Evolutionary conservation across 1,139 yeast genomes (phyloP).

Genomic region (Kodamaea sp.): DNA sequence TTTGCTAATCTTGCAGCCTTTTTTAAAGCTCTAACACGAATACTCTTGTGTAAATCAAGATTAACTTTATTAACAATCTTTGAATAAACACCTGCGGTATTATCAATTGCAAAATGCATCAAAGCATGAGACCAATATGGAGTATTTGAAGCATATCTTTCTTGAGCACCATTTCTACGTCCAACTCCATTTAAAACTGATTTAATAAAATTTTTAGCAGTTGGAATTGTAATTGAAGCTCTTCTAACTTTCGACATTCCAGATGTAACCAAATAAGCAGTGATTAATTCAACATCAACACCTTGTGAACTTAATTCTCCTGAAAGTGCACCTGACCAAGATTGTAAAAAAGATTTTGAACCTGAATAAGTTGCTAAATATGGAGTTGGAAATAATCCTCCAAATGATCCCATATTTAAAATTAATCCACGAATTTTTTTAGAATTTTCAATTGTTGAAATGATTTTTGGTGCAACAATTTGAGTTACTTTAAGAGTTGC

Average conservation of each 20-base stretch:
- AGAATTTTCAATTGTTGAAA: conserved; percentile 44
- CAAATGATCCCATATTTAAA: conserved; percentile 94
- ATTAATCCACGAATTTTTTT: conserved; percentile 61
- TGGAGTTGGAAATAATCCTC: conserved; percentile 92
- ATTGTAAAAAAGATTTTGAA: conserved; percentile 89
- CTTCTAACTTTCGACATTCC: conserved; percentile 93
- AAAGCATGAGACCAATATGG: conserved; percentile 96
- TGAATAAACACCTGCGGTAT: conserved; percentile 78
- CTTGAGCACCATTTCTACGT: conserved; percentile 89
- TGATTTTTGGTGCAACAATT: conserved; percentile 63
- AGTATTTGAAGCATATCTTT: conserved; percentile 77
- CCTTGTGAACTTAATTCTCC: conserved; percentile 69
- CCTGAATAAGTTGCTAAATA: conserved; percentile 92
- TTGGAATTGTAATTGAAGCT: conserved; percentile 73
- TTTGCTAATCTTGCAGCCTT: conserved; percentile 55
- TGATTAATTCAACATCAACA: conserved; percentile 79
- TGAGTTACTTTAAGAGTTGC: conserved; percentile 86
- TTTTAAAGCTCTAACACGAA: conserved; percentile 77
- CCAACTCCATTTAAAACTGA: conserved; percentile 69
- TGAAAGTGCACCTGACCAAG: conserved; percentile 89
- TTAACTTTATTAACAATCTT: conserved; percentile 65
- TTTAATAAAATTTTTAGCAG: conserved; percentile 71
- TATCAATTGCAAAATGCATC: conserved; percentile 80
- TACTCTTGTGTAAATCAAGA: conserved; percentile 70
- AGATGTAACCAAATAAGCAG: conserved; percentile 91